Evolutionary conservation across 768 basidiomycete species (phyloP).

Genomic region (Boletus insuetus): DNA sequence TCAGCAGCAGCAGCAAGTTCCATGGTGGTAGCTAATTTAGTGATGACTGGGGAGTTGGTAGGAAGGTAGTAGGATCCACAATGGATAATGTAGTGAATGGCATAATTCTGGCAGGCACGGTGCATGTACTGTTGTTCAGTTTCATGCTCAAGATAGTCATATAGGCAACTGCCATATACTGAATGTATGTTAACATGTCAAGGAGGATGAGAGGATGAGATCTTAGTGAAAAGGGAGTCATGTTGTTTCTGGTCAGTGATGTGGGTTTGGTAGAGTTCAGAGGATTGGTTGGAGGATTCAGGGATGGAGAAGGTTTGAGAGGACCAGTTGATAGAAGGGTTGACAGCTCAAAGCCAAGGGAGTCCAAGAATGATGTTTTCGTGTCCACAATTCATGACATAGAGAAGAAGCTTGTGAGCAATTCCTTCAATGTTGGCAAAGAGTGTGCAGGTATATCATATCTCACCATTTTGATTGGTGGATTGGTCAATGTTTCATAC

Average conservation of each 20-base stretch:
- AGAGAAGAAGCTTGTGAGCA: accelerated
- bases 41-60: no score
- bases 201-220: neutral
- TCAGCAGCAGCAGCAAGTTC: neutral
- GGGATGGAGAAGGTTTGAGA: neutral
- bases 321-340: neutral
- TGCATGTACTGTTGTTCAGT: neutral
- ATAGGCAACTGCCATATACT: neutral
- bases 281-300: neutral
- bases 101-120: no score
- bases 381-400: neutral
- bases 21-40: no score
- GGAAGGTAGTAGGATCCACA: no score
- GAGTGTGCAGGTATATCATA: neutral
- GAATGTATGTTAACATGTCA: neutral
- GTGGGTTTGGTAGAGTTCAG: neutral
- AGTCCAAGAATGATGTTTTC: neutral
- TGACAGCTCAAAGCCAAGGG: neutral
- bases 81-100: no score
- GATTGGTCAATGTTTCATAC: no score
- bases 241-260: neutral
- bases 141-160: neutral
- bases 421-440: neutral
- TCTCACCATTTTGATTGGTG: neutral
- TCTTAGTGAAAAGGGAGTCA: neutral